A percentile compares a stretch with the other conserved stretches of the same genome.
phyloP scores from a whole-genome alignment of 169 alveolate genomes.

The Babesia caballi region DNA sequence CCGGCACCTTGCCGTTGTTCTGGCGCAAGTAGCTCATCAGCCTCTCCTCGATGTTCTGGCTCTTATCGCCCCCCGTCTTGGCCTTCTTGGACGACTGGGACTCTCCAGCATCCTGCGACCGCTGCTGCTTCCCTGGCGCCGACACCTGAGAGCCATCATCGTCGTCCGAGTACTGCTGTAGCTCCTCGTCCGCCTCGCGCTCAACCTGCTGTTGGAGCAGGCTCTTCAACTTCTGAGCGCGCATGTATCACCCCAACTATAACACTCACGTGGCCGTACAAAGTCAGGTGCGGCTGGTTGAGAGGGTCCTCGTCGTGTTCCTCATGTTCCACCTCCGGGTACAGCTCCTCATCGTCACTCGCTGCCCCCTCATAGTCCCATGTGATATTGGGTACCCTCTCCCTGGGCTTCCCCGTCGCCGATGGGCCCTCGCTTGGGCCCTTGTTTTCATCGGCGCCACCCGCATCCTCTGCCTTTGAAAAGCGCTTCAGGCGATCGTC shows the following conservation, averaged over 20 bases:
- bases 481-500: slow-evolving; percentile 38
- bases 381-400: not conserved
- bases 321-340: slow-evolving; percentile 8
- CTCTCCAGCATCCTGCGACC: slow-evolving; percentile 10
- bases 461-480: slow-evolving; percentile 13
- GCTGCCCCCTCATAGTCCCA: slow-evolving; percentile 64
- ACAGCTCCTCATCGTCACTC: slow-evolving; percentile 59
- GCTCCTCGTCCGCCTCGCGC: slow-evolving; percentile 63
- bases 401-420: not conserved
- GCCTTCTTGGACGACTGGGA: slow-evolving; percentile 12
- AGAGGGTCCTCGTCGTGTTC: slow-evolving; percentile 46
- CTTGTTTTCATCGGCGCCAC: not conserved
- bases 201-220: slow-evolving; percentile 53
- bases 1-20: slow-evolving; percentile 55
- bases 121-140: slow-evolving; percentile 18
- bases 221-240: slow-evolving; percentile 24
- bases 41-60: slow-evolving; percentile 31
- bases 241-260: not conserved
- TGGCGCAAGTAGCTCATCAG: slow-evolving; percentile 27
- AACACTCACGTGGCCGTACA: slow-evolving; percentile 50
- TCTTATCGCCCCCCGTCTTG: slow-evolving; percentile 6
- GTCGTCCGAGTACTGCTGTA: slow-evolving; percentile 53
- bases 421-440: not conserved
- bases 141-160: slow-evolving; percentile 64
- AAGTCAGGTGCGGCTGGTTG: slow-evolving; percentile 26